phyloP scores from a whole-genome alignment of 2,329 filamentous ascomycete species.

The Tolypocladium tundrense region DNA sequence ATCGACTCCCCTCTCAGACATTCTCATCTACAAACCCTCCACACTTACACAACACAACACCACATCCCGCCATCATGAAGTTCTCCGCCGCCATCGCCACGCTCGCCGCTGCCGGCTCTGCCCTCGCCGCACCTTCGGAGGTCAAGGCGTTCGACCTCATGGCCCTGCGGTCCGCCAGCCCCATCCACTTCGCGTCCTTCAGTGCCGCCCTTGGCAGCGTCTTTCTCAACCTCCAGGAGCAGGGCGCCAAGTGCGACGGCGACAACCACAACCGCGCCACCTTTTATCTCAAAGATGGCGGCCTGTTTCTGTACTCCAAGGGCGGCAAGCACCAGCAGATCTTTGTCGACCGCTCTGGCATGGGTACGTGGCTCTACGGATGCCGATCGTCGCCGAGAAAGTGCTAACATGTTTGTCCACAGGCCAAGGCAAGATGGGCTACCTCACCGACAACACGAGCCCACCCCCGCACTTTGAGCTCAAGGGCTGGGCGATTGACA shows the following conservation, averaged over 20 bases:
- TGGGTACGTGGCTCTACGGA: slow-evolving; percentile 31
- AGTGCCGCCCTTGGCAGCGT: slow-evolving; percentile 34
- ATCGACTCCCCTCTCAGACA: neutral
- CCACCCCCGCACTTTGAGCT: slow-evolving; percentile 32
- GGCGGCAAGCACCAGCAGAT: slow-evolving; percentile 34
- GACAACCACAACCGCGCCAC: slow-evolving; percentile 31
- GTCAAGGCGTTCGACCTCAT: slow-evolving; percentile 35
- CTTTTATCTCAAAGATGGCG: slow-evolving; percentile 36
- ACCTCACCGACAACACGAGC: slow-evolving; percentile 33
- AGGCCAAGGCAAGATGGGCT: slow-evolving; percentile 44
- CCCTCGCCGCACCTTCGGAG: slow-evolving; percentile 14
- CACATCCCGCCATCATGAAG: slow-evolving; percentile 14
- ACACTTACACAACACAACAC: neutral
- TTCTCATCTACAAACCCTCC: neutral
- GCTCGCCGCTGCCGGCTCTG: slow-evolving; percentile 15
- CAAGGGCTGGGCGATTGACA: slow-evolving; percentile 35
- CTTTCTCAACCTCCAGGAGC: slow-evolving; percentile 29
- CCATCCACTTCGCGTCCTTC: slow-evolving; percentile 34
- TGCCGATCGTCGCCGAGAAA: neutral
- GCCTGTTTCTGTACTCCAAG: slow-evolving; percentile 35
- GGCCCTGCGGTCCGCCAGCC: slow-evolving; percentile 36
- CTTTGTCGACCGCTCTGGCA: slow-evolving; percentile 46
- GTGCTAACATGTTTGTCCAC: slow-evolving; percentile 1
- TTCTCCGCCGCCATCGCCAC: slow-evolving; percentile 14
- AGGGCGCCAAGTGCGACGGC: slow-evolving; percentile 39